Percentiles rank a stretch among this genome's conserved stretches.
These are phyloP conservation scores for Chrysosphaeria jannelii DNA, from an alignment of 2,329 filamentous ascomycete species.

Conservation along the genomic window DNA sequence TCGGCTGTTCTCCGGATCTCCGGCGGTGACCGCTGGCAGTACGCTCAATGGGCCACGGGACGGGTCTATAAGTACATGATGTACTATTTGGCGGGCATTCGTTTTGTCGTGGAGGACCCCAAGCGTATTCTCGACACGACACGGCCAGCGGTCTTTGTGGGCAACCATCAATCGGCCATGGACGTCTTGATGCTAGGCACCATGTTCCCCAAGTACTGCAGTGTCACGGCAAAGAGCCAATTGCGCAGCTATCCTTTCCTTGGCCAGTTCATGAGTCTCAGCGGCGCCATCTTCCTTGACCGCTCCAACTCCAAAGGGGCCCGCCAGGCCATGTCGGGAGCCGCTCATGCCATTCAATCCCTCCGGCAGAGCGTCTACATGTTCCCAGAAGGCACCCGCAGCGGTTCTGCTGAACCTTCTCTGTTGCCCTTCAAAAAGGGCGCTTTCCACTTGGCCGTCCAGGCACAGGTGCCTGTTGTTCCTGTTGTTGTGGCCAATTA, in stretches of 20 bases:
- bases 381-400: slow-evolving; percentile 79
- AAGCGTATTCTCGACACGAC: slow-evolving; percentile 26
- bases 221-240: slow-evolving; percentile 71
- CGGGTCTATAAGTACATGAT: slow-evolving; percentile 58
- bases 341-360: slow-evolving; percentile 46
- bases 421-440: slow-evolving; percentile 97
- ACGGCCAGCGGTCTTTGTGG: slow-evolving; percentile 69
- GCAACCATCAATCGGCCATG: slow-evolving; percentile 89
- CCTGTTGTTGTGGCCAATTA: slow-evolving; percentile 63
- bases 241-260: slow-evolving; percentile 56
- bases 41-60: slow-evolving; percentile 62
- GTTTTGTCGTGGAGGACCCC: slow-evolving; percentile 43
- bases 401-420: slow-evolving; percentile 53
- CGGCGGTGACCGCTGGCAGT: slow-evolving; percentile 30
- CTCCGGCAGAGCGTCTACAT: slow-evolving; percentile 54
- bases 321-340: slow-evolving; percentile 56
- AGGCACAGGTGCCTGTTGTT: slow-evolving; percentile 79
- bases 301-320: slow-evolving; percentile 60
- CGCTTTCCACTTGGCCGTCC: slow-evolving; percentile 81
- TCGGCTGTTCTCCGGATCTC: slow-evolving; percentile 39
- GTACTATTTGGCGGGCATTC: slow-evolving; percentile 43
- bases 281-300: slow-evolving; percentile 84
- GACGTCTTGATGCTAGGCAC: slow-evolving; percentile 75
- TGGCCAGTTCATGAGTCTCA: slow-evolving; percentile 80
- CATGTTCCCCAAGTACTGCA: slow-evolving; percentile 77